phyloP scores from a whole-genome alignment of 257 asterid species.

The Craterostigma plantagineum region DNA sequence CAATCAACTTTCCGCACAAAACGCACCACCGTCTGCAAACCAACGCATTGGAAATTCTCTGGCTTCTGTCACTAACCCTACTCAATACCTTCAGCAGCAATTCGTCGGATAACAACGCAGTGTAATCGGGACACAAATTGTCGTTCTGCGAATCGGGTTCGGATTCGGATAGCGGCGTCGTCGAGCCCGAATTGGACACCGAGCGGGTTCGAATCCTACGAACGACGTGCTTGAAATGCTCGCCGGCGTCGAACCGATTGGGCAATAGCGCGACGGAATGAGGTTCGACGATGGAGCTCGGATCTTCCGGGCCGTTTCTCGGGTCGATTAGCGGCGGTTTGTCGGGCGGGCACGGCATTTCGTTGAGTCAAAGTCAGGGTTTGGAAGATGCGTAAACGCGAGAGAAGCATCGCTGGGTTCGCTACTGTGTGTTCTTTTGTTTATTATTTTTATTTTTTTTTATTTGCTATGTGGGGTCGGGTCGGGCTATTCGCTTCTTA shows the following conservation, averaged over 20 bases:
- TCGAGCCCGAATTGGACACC: slow-evolving; percentile 42
- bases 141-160: slow-evolving; percentile 61
- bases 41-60: slow-evolving; percentile 38
- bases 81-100: slow-evolving; percentile 37
- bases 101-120: slow-evolving; percentile 36
- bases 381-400: too few species aligned
- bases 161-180: slow-evolving; percentile 53
- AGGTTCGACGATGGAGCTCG: too few species aligned
- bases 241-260: slow-evolving; percentile 35
- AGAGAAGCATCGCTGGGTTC: too few species aligned
- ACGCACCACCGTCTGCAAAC: slow-evolving; percentile 80
- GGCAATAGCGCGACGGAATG: too few species aligned
- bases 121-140: slow-evolving; percentile 30
- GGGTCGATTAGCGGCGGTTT: too few species aligned
- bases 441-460: too few species aligned
- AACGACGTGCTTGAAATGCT: slow-evolving; percentile 39
- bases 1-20: slow-evolving; percentile 49
- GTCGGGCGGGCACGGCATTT: too few species aligned
- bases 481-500: too few species aligned
- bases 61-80: slow-evolving; percentile 22
- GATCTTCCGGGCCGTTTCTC: too few species aligned
- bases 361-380: too few species aligned
- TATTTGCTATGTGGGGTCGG: too few species aligned
- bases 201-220: slow-evolving; percentile 54
- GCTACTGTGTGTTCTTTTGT: too few species aligned